Evolutionary conservation across 345 rosid species (phyloP).

Genomic region (Sisymbrium altissimum): DNA sequence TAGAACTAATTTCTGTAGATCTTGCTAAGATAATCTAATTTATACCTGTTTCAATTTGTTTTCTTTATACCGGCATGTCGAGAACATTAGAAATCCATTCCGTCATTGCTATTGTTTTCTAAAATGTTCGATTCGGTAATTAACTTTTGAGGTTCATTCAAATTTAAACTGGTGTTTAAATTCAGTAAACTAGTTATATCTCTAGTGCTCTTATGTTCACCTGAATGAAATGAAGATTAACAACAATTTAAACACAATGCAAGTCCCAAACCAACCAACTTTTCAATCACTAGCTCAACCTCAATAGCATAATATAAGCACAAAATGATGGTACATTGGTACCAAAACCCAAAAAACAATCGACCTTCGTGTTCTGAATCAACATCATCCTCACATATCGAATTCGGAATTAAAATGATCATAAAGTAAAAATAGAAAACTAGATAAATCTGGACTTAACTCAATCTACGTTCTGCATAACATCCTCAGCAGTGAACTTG

Average conservation of each 20-base stretch:
- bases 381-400: not conserved
- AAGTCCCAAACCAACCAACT: not conserved
- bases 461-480: slow-evolving; percentile 64
- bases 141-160: too few species aligned
- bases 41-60: too few species aligned
- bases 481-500: slow-evolving; percentile 60
- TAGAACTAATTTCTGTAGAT: too few species aligned
- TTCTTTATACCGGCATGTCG: too few species aligned
- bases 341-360: not conserved
- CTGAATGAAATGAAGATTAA: not conserved
- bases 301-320: not conserved
- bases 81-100: too few species aligned
- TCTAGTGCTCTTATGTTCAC: too few species aligned
- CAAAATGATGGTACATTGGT: not conserved
- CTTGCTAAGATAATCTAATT: too few species aligned
- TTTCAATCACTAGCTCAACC: not conserved
- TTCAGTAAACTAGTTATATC: not conserved
- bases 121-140: too few species aligned
- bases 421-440: not conserved
- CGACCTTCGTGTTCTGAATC: not conserved
- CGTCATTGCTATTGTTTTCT: too few species aligned
- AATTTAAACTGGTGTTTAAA: too few species aligned
- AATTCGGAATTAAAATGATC: not conserved
- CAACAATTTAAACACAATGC: not conserved
- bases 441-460: not conserved